Percentiles rank a stretch among this genome's conserved stretches.
These are phyloP conservation scores for Hypoxylon sp. DNA, from an alignment of 2,329 filamentous ascomycete species.

Conservation along the genomic window DNA sequence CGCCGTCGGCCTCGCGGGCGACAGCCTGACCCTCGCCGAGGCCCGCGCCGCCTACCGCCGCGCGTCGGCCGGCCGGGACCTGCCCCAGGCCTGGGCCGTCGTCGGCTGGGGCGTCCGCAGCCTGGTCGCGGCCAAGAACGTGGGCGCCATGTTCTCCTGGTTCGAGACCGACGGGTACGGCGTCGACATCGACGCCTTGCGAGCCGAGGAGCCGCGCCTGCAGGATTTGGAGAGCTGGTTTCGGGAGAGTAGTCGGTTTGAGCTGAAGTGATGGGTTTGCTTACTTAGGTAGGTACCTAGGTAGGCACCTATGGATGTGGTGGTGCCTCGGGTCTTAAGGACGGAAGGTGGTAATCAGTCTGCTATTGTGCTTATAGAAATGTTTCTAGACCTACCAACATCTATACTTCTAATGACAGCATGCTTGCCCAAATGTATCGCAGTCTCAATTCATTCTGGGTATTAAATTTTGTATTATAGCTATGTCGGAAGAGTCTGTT, in stretches of 20 bases:
- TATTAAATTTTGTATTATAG: neutral
- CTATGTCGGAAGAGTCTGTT: no score
- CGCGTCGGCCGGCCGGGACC: conserved; percentile 33
- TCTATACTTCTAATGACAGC: no score
- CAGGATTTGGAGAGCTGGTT: conserved; percentile 52
- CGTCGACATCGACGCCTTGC: conserved; percentile 48
- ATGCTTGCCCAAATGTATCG: no score
- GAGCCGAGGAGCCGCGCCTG: conserved; percentile 43
- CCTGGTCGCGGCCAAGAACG: conserved; percentile 38
- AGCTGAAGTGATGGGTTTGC: conserved; percentile 8
- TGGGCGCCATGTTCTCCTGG: conserved; percentile 50
- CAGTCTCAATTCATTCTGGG: neutral
- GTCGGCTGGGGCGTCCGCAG: conserved; percentile 45
- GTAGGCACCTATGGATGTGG: no score
- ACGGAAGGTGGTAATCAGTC: no score
- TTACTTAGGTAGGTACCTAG: neutral
- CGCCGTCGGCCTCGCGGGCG: conserved; percentile 48
- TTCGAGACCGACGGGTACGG: conserved; percentile 53
- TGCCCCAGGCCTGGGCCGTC: conserved; percentile 47
- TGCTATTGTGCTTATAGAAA: no score
- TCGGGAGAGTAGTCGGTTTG: conserved; percentile 47
- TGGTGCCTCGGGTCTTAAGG: no score
- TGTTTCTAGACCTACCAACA: no score
- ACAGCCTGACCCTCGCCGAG: conserved; percentile 48
- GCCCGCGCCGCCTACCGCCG: conserved; percentile 43